Conservation (phyloP, 2,329 filamentous ascomycete genomes). For the Myriosclerotinia duriaeana region DNA sequence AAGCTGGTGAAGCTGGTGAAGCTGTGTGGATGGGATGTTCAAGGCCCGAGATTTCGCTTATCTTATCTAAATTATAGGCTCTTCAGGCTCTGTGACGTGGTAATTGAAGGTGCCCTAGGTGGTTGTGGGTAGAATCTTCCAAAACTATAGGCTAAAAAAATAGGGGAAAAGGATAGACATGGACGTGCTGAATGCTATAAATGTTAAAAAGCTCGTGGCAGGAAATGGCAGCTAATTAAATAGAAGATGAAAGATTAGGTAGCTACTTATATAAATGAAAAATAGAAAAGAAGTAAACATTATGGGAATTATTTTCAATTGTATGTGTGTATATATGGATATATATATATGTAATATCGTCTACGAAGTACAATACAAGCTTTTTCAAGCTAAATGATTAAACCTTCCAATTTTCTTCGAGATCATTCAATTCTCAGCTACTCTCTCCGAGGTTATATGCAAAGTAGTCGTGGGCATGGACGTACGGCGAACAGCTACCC, state of each 20-base stretch:
- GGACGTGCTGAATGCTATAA: no score
- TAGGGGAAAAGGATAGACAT: neutral
- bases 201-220: no score
- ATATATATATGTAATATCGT: no score
- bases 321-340: no score
- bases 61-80: conserved; percentile 19
- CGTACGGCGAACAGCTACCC: conserved; percentile 17
- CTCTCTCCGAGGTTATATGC: conserved; percentile 18
- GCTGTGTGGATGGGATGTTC: no score
- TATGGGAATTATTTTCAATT: no score
- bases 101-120: neutral
- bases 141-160: neutral
- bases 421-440: neutral
- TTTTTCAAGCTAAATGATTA: neutral
- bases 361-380: no score
- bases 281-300: no score
- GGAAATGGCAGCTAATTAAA: no score
- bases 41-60: conserved; percentile 22
- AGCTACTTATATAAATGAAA: no score
- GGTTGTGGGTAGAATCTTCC: neutral
- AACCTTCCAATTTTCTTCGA: neutral
- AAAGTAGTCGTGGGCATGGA: conserved; percentile 21
- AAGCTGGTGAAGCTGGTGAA: no score
- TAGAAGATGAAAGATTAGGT: no score
- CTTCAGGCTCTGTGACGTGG: conserved; percentile 14